Evolutionary conservation across 208 protist species (phyloP).

Genomic region (Blastocrithidia nonstop): DNA sequence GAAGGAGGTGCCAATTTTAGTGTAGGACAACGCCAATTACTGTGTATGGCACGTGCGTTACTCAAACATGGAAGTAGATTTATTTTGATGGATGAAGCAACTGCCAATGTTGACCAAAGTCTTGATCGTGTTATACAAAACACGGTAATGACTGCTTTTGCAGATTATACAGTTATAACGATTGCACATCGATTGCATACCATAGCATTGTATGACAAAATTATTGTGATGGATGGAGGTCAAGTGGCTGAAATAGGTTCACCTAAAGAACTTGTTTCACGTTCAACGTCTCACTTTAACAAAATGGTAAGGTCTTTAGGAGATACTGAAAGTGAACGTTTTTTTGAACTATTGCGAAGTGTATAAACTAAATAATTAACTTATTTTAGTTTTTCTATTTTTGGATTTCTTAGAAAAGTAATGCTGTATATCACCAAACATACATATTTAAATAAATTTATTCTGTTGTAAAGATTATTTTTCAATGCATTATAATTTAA

Average conservation of each 20-base stretch:
- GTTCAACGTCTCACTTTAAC: slow-evolving; percentile 11
- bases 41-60: slow-evolving; percentile 54
- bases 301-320: slow-evolving; percentile 26
- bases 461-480: too few species aligned
- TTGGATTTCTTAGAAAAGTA: too few species aligned
- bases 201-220: slow-evolving; percentile 36
- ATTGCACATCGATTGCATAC: slow-evolving; percentile 62
- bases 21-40: slow-evolving; percentile 57
- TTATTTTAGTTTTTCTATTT: too few species aligned
- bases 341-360: slow-evolving; percentile 13
- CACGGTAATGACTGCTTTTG: slow-evolving; percentile 26
- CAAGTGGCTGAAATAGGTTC: slow-evolving; percentile 26
- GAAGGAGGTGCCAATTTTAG: slow-evolving; percentile 55
- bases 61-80: slow-evolving; percentile 31
- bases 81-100: slow-evolving; percentile 68
- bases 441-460: too few species aligned
- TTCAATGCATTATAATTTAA: too few species aligned
- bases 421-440: too few species aligned
- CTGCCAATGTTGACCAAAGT: slow-evolving; percentile 38
- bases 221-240: slow-evolving; percentile 48
- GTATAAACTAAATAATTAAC: too few species aligned
- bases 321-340: background rate
- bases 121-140: slow-evolving; percentile 39
- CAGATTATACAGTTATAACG: slow-evolving; percentile 36
- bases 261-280: slow-evolving; percentile 20